Evolutionary conservation across 805 yeast genomes (phyloP), one percentile per base, ranked within the genome.

Genomic region (Metschnikowia gelsemii): DNA sequence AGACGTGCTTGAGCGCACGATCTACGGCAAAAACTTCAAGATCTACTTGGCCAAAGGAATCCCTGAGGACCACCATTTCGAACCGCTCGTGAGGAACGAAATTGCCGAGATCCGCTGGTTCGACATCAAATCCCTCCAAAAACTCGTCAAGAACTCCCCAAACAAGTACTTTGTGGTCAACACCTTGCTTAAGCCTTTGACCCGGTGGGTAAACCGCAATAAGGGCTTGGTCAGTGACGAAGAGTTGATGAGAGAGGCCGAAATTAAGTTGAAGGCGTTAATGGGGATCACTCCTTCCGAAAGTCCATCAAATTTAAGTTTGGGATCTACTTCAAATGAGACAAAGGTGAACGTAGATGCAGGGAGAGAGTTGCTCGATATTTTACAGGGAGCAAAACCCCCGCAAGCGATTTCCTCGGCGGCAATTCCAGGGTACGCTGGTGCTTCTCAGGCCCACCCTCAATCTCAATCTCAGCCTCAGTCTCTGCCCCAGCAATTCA

Each of bases 71-170:
- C 77, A 78, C 34, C 61, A 63, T n/a, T 93, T 93, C 56, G 76
- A 71, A 48, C 97, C 99, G 1, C 69, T 75, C 45, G 96, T 87
- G 2, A 77, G 96, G 56, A 86, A 86, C 59, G 99, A 93, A 65
- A 95, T 93, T 50, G 78, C 82, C 32, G 77, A 78, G 41, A 87
- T 91, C 37, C 75, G 82, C 62, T 91, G 97, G 98, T 63, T 70
- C 49, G 83, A 80, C 52, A 66, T 84, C 47, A 80, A 61, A 51
- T 20, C 51, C 7, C 55, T 70, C 22, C 64, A 55, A 38, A 54
- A 76, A 66, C 71, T 69, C 58, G 53, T 63, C 58, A 57, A 73
- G 65, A n/a, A 51, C 55, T 51, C 57, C 34, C 63, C 68, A 12
- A 62, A 59, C 46, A 49, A 62, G 20, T 75, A 58, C 46, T 78